phyloP scores from a whole-genome alignment of 2,329 filamentous ascomycete species.

The Dissoconium aciculare region DNA sequence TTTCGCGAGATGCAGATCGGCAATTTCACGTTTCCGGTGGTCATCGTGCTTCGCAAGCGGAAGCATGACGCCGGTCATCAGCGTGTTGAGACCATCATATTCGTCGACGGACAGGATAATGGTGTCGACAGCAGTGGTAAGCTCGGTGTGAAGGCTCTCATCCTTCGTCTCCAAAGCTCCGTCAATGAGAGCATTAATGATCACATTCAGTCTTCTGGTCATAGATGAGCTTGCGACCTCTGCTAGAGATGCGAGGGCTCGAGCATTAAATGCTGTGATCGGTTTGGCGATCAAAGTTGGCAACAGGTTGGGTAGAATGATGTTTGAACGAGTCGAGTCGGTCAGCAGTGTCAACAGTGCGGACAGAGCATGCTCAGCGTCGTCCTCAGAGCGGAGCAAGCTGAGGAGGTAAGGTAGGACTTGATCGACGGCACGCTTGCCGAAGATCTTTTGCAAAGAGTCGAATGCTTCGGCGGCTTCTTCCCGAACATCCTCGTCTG shows the following conservation, averaged over 20 bases:
- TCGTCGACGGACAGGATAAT: conserved; percentile 89
- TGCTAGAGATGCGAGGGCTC: conserved; percentile 79
- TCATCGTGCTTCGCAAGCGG: conserved; percentile 84
- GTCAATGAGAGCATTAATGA: conserved; percentile 89
- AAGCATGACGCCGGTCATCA: conserved; percentile 80
- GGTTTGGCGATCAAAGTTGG: conserved; percentile 82
- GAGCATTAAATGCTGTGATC: conserved; percentile 88
- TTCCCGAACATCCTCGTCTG: conserved; percentile 78
- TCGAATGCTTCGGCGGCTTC: conserved; percentile 96
- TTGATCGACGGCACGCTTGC: conserved; percentile 88
- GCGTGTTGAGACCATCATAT: conserved; percentile 84
- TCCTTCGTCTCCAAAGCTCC: conserved; percentile 69
- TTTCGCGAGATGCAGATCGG: conserved; percentile 62
- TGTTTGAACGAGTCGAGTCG: conserved; percentile 83
- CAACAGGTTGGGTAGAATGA: conserved; percentile 90
- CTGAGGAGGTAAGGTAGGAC: conserved; percentile 84
- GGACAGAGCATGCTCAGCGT: conserved; percentile 82
- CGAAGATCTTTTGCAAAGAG: conserved; percentile 79
- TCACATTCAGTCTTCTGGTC: conserved; percentile 75
- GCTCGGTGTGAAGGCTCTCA: conserved; percentile 55
- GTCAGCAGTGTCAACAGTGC: conserved; percentile 88
- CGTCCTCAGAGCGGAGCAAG: conserved; percentile 69
- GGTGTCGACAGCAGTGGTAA: conserved; percentile 71
- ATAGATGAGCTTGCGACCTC: conserved; percentile 82
- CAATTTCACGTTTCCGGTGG: conserved; percentile 64